Percentiles rank a stretch among this genome's conserved stretches.
Conservation (phyloP, 2,329 filamentous ascomycete genomes). For the Calonectria leucothoes region DNA sequence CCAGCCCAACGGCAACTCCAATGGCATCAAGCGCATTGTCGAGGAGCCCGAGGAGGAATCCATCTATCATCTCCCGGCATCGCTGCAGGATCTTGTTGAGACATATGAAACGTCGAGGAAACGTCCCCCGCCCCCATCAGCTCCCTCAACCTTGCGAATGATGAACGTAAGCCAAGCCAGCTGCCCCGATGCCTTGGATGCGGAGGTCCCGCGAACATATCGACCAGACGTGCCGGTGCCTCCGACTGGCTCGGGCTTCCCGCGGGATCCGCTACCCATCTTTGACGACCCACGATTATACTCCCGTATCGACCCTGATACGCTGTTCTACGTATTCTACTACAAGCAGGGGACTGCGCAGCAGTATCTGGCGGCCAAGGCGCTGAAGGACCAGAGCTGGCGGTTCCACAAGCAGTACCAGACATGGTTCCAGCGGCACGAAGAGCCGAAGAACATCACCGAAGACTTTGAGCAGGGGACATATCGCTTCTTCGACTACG, state of each 20-base stretch:
- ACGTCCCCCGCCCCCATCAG: constrained; percentile 69
- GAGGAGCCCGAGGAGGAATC: constrained; percentile 75
- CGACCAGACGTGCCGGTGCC: constrained; percentile 84
- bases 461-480: constrained; percentile 99
- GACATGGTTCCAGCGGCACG: constrained; percentile 98
- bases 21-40: constrained; percentile 60
- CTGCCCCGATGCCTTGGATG: constrained; percentile 81
- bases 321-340: constrained; percentile 98
- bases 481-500: constrained; percentile 99
- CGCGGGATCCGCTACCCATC: constrained; percentile 89
- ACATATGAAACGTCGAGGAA: constrained; percentile 88
- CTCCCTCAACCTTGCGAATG: constrained; percentile 77
- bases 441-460: constrained; percentile 98
- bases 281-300: constrained; percentile 94
- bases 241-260: constrained; percentile 82
- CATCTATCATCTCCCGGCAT: constrained; percentile 91
- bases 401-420: constrained; percentile 99
- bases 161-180: constrained; percentile 79
- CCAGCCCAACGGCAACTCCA: constrained; percentile 64
- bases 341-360: constrained; percentile 97
- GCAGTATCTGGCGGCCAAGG: constrained; percentile 94
- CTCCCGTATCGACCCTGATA: constrained; percentile 91
- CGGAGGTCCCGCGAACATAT: constrained; percentile 86
- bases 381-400: constrained; percentile 99
- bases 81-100: constrained; percentile 89